phyloP scores from a whole-genome alignment of 2,329 filamentous ascomycete species.

The Exophiala lecanii-corni region DNA sequence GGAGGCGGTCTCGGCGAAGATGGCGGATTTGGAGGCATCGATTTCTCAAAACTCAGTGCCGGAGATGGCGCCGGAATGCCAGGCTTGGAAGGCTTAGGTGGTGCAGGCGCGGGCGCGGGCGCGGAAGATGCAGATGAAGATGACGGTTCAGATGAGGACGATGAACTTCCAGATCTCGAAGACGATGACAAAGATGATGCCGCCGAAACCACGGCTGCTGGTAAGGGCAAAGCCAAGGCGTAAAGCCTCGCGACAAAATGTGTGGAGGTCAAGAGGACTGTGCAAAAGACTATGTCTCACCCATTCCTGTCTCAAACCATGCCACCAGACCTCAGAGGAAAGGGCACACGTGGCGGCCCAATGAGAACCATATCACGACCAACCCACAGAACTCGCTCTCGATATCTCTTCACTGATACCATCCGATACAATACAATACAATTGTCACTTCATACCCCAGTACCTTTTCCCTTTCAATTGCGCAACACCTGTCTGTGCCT shows the following conservation, averaged over 20 bases:
- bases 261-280: no score
- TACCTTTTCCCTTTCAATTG: no score
- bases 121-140: slow-evolving; percentile 55
- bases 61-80: slow-evolving; percentile 45
- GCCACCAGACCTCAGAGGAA: no score
- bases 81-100: slow-evolving; percentile 32
- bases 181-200: slow-evolving; percentile 40
- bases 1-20: slow-evolving; percentile 51
- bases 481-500: no score
- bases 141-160: slow-evolving; percentile 49
- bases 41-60: slow-evolving; percentile 85
- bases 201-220: slow-evolving; percentile 21
- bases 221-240: slow-evolving; percentile 30
- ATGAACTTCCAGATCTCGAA: slow-evolving; percentile 30
- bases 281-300: no score
- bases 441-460: no score
- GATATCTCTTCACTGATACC: no score
- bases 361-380: no score
- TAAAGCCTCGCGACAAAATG: neutral
- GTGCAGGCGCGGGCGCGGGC: slow-evolving; percentile 35
- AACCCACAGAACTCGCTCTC: no score
- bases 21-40: slow-evolving; percentile 58
- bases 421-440: no score
- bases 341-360: no score
- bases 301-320: no score